Evolutionary conservation across 2,329 filamentous ascomycete species (phyloP), one percentile per base, ranked within the genome.

Genomic region (Stagonosporopsis tanaceti): DNA sequence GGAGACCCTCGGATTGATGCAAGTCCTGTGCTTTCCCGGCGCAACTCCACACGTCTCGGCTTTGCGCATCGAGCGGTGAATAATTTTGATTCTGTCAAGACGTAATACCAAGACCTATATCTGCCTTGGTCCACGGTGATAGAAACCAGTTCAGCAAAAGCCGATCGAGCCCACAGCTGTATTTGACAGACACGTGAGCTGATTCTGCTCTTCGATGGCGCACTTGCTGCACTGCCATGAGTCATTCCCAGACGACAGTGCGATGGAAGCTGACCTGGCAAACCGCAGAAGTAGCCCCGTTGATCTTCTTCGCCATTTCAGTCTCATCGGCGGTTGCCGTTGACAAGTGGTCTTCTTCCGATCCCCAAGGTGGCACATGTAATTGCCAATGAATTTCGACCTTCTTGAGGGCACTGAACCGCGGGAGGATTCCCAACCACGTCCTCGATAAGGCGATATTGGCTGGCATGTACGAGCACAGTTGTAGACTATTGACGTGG

Each of bases 321-420:
- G 9, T 28, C 9, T 53, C 44, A 25, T 57, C 54, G 12, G 7
- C 30, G 32, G 39, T 17, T 6, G 48, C 38, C 22, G 54, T 48
- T 32, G 48, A 47, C 32, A 57, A 34, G 44, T 53, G 25, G 5
- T 48, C 38, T 6, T 57, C 48, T 20, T 57, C 54, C 12, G 34
- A 27, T 6, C 47, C 54, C 41, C 37, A 52, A 6, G 47, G n/a
- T n/a, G 42, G 47, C 30, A 57, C 14, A 5, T 25, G 44, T 32
- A 57, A 35, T 27, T 42, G 38, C 42, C 44, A 57, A n/a, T 44
- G 30, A 12, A 52, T 17, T 12, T 52, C 54, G 22, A 52, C 24
- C 15, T 39, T 37, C 15, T 47, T 28, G 15, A 57, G 28, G 17
- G 20, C 7, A 6, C 9, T 42, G 37, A 57, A 57, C n/a, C 38